Conservation (phyloP, 2,329 filamentous ascomycete genomes). For the Penicillium digitatum region DNA sequence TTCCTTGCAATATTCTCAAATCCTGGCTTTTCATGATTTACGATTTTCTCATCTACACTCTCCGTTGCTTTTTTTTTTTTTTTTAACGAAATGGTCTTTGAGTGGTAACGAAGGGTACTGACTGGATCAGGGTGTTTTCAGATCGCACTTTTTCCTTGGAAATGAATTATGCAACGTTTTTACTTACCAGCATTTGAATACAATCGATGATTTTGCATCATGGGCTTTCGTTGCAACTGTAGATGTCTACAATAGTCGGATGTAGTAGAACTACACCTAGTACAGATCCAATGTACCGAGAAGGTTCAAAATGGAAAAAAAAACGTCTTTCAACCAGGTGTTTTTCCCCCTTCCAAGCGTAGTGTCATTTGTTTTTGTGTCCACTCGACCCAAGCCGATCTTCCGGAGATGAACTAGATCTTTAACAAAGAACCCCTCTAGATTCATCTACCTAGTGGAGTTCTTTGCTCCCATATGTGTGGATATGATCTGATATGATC, state of each 20-base stretch:
- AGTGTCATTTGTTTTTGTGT: too few species aligned
- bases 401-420: too few species aligned
- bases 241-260: neutral
- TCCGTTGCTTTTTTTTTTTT: neutral
- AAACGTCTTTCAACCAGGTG: neutral
- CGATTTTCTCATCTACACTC: constrained; percentile 1
- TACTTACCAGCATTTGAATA: neutral
- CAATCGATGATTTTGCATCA: neutral
- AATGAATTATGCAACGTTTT: neutral
- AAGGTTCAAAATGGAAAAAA: neutral
- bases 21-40: constrained; percentile 1
- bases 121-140: neutral
- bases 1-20: neutral
- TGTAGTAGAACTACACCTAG: neutral
- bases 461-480: too few species aligned
- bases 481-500: too few species aligned
- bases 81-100: neutral
- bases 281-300: neutral
- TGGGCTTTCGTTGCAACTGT: neutral
- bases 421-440: too few species aligned
- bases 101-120: too few species aligned
- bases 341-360: too few species aligned
- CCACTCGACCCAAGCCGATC: too few species aligned
- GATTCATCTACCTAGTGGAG: too few species aligned
- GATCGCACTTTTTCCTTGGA: neutral